These are phyloP conservation scores for Cladosporium sp. DNA, from an alignment of 2,329 filamentous ascomycete species.

Conservation along the genomic window DNA sequence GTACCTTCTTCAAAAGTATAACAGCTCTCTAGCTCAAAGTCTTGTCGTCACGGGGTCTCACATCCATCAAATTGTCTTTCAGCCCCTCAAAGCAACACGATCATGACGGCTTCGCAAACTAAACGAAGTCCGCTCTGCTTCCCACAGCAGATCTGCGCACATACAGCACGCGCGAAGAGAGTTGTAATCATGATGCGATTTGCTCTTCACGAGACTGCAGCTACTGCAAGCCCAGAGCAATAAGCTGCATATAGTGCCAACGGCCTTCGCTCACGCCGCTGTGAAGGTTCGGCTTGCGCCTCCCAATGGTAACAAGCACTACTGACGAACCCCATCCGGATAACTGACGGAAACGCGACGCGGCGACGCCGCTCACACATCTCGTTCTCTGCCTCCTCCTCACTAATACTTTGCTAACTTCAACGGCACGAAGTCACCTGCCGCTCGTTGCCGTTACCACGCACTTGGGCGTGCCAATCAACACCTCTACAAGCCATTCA, in stretches of 20 bases:
- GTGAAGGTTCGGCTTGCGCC: not conserved
- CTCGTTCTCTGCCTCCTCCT: too few relatives aligned
- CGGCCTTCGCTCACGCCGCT: not conserved
- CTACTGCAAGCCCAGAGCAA: not conserved
- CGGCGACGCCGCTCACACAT: too few relatives aligned
- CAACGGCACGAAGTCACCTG: too few relatives aligned
- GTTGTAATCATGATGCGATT: not conserved
- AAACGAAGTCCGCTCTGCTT: not conserved
- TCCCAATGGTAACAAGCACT: too few relatives aligned
- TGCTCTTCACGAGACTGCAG: not conserved
- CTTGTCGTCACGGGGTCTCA: not conserved
- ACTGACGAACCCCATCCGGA: too few relatives aligned
- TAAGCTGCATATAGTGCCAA: too few relatives aligned
- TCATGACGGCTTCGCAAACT: not conserved
- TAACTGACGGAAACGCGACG: too few relatives aligned
- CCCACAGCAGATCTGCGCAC: too few relatives aligned
- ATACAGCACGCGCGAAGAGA: not conserved
- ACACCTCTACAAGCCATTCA: too few relatives aligned
- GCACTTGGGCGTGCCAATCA: too few relatives aligned
- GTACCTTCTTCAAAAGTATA: not conserved
- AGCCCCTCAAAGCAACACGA: not conserved
- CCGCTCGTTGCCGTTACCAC: too few relatives aligned
- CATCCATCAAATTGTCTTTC: not conserved
- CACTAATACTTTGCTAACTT: too few relatives aligned
- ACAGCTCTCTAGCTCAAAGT: not conserved